Evolutionary conservation across 176 grass and related monocot genomes (phyloP).

Genomic region (Carex scoparia): DNA sequence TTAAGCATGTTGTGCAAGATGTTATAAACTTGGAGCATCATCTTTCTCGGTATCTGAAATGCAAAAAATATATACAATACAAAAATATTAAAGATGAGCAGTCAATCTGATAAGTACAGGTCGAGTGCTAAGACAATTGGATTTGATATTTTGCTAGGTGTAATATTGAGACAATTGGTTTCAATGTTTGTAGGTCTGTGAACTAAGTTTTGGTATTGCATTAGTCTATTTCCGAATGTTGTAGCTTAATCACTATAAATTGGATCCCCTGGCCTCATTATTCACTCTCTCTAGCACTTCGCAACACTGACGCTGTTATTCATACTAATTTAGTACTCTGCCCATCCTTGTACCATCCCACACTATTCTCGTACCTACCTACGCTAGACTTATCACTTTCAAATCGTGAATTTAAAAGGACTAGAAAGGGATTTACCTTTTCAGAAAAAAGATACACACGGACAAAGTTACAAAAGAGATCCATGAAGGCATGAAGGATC

Average conservation of each 20-base stretch:
- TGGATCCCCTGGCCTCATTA: neutral
- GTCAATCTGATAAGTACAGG: neutral
- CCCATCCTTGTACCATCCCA: neutral
- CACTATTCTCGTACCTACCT: neutral
- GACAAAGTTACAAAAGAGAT: conserved; percentile 92
- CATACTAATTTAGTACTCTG: neutral
- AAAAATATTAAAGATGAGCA: neutral
- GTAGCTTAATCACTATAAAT: neutral
- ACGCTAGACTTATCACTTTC: neutral
- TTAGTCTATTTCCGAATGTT: neutral
- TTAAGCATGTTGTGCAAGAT: conserved; percentile 84
- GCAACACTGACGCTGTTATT: neutral
- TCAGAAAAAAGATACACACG: conserved; percentile 94
- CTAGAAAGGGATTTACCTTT: conserved; percentile 49
- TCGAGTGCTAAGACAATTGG: neutral
- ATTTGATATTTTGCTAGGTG: neutral
- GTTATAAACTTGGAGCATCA: conserved; percentile 97
- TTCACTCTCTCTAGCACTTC: neutral
- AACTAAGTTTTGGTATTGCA: neutral
- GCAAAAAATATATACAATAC: conserved; percentile 8
- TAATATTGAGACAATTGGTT: neutral
- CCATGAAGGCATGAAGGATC: conserved; percentile 99
- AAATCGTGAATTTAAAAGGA: neutral
- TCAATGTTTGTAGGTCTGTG: neutral
- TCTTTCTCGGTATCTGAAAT: conserved; percentile 97